phyloP scores from a whole-genome alignment of 2,329 filamentous ascomycete genomes.

The Penicillium expansum region DNA sequence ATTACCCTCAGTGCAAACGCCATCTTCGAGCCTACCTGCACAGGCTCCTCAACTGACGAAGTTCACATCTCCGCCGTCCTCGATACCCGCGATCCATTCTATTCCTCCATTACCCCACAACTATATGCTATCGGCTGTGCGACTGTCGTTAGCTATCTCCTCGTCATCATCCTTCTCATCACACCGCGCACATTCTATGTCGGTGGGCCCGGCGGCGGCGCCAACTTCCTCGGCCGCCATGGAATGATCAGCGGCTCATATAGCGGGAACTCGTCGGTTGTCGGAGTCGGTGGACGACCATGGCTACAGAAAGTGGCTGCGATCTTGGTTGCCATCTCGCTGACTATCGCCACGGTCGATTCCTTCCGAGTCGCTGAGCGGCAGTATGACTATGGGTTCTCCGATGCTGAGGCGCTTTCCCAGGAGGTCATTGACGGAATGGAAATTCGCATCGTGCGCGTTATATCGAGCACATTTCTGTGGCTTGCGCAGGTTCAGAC shows the following conservation, averaged over 20 bases:
- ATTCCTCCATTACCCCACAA: constrained; percentile 88
- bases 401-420: constrained; percentile 75
- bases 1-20: constrained; percentile 50
- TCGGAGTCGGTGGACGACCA: constrained; percentile 85
- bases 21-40: constrained; percentile 51
- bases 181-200: constrained; percentile 92
- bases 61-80: constrained; percentile 52
- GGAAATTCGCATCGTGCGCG: constrained; percentile 83
- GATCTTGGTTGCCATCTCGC: constrained; percentile 68
- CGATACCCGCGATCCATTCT: constrained; percentile 81
- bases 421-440: constrained; percentile 76
- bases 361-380: constrained; percentile 79
- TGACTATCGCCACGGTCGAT: constrained; percentile 90
- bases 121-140: constrained; percentile 89
- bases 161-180: constrained; percentile 90
- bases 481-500: constrained; percentile 98
- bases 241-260: constrained; percentile 83
- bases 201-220: constrained; percentile 63
- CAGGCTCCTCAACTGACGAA: constrained; percentile 34
- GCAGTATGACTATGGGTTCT: constrained; percentile 76
- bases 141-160: constrained; percentile 85
- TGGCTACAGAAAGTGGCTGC: constrained; percentile 81
- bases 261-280: constrained; percentile 61
- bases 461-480: constrained; percentile 93
- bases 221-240: constrained; percentile 74